These are phyloP conservation scores for Penicillium turbatum DNA, from an alignment of 495 filamentous ascomycete species.

Conservation along the genomic window DNA sequence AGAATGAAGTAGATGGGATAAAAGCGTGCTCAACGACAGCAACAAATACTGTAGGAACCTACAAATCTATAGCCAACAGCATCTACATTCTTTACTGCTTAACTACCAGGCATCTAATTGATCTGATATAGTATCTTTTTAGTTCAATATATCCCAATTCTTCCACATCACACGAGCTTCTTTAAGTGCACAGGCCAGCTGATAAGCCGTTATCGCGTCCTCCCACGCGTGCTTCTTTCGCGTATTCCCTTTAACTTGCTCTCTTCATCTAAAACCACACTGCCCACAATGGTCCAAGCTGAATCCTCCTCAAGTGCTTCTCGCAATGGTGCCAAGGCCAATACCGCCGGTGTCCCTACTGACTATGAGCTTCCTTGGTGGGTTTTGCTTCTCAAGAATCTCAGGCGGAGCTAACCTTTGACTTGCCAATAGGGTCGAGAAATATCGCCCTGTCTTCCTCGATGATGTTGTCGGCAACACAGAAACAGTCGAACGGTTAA, in stretches of 20 bases:
- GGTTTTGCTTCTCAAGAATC: conserved; percentile 17
- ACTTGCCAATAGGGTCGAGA: conserved; percentile 79
- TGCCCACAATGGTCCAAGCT: conserved; percentile 44
- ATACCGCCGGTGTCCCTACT: conserved; percentile 54
- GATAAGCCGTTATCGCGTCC: conserved; percentile 18
- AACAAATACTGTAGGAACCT: neutral
- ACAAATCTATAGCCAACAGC: neutral
- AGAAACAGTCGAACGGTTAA: conserved; percentile 93
- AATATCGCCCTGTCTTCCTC: conserved; percentile 90
- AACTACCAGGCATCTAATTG: no score
- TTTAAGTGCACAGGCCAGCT: conserved; percentile 8
- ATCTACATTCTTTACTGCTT: no score
- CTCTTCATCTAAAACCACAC: neutral
- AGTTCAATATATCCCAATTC: neutral
- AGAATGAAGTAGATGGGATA: conserved; percentile 3
- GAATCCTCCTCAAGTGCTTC: conserved; percentile 77
- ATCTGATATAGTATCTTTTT: no score
- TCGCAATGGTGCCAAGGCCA: conserved; percentile 62
- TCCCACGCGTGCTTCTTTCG: conserved; percentile 27
- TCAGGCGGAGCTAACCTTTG: conserved; percentile 10
- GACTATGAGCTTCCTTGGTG: conserved; percentile 93
- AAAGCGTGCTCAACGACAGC: neutral
- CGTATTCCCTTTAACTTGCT: conserved; percentile 20
- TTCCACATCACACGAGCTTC: no score
- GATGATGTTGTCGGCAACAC: conserved; percentile 97